These are phyloP conservation scores for Pichia manshurica DNA, from an alignment of 805 yeast genomes.

Conservation along the genomic window DNA sequence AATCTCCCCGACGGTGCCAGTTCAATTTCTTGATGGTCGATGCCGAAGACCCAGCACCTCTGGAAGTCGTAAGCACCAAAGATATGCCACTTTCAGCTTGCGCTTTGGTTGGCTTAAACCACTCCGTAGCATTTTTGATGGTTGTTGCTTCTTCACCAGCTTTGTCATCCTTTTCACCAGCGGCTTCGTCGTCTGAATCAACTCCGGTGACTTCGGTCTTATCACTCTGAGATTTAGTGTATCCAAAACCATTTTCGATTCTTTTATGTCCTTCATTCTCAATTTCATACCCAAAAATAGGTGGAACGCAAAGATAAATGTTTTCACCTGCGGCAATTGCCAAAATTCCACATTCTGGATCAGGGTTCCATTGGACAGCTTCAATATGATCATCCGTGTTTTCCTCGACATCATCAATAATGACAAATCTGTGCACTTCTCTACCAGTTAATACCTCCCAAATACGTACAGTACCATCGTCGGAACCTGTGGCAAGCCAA, in stretches of 20 bases:
- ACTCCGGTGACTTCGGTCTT: conserved; percentile 28
- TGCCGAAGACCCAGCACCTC: conserved; percentile 35
- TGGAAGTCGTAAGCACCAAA: conserved; percentile 56
- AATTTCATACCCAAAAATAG: conserved; percentile 80
- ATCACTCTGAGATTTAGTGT: conserved; percentile 39
- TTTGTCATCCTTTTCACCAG: conserved; percentile 15
- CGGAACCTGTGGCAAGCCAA: conserved; percentile 97
- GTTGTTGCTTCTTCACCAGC: conserved; percentile 34
- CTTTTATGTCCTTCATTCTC: conserved; percentile 75
- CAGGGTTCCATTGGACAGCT: conserved; percentile 87
- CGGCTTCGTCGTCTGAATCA: conserved; percentile 37
- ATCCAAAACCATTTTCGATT: conserved; percentile 91
- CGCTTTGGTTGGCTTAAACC: conserved; percentile 73
- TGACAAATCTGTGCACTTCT: conserved; percentile 66
- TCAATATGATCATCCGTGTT: conserved; percentile 72
- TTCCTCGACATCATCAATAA: conserved; percentile 43
- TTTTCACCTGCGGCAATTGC: conserved; percentile 82
- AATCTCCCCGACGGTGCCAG: conserved; percentile 98
- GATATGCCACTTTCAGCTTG: conserved; percentile 62
- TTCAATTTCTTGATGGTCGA: conserved; percentile 72
- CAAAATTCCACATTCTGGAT: conserved; percentile 61
- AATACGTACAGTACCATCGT: conserved; percentile 91
- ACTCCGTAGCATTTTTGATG: conserved; percentile 49
- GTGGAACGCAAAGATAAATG: conserved; percentile 77
- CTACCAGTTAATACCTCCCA: conserved; percentile 97